phyloP scores from a whole-genome alignment of 2,329 filamentous ascomycete genomes.

The Ophiobolus disseminans region DNA sequence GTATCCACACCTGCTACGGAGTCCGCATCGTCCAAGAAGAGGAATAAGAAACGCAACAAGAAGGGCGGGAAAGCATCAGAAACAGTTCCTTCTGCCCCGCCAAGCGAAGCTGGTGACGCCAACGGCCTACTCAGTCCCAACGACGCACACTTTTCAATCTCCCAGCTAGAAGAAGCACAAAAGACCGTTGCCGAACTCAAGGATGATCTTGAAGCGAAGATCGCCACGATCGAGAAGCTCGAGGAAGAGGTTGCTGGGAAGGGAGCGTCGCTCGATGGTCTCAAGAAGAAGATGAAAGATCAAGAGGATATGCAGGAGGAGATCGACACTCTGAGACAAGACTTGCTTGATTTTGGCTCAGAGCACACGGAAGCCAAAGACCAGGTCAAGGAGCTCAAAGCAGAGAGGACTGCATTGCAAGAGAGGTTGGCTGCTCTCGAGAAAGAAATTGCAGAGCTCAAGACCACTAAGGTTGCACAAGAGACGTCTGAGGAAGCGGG shows the following conservation, averaged over 20 bases:
- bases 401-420: conserved; percentile 71
- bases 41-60: conserved; percentile 83
- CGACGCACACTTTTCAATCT: conserved; percentile 53
- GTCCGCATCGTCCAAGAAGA: conserved; percentile 69
- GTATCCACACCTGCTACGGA: conserved; percentile 30
- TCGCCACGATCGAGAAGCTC: conserved; percentile 39
- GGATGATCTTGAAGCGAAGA: conserved; percentile 46
- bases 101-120: conserved; percentile 48
- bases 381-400: conserved; percentile 71
- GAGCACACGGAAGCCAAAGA: conserved; percentile 86
- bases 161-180: conserved; percentile 38
- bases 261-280: conserved; percentile 73
- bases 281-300: conserved; percentile 75
- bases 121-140: conserved; percentile 43
- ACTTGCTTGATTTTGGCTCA: conserved; percentile 78
- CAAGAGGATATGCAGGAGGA: conserved; percentile 82
- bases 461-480: conserved; percentile 54
- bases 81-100: conserved; percentile 44
- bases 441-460: conserved; percentile 69
- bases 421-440: conserved; percentile 72
- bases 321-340: conserved; percentile 82
- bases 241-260: conserved; percentile 57
- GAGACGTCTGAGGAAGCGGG: conserved; percentile 61
- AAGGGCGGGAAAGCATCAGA: conserved; percentile 65
- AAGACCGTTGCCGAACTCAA: conserved; percentile 40